Percentiles rank a stretch among this genome's conserved stretches.
Conservation (phyloP, 306 rosid species). For the Arachis stenosperma region DNA sequence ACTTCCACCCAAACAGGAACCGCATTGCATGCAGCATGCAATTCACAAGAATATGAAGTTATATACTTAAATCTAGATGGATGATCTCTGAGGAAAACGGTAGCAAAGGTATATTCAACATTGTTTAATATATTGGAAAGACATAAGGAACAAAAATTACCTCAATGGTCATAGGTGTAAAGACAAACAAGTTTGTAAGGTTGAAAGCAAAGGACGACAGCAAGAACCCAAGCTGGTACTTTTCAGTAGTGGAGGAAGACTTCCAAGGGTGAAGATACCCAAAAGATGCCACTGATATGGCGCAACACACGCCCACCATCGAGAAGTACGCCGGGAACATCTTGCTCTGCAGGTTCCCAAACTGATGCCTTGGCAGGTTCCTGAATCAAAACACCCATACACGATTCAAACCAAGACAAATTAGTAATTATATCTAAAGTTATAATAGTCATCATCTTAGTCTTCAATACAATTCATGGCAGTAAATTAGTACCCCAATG, state of each 20-base stretch:
- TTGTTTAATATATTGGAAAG: neutral
- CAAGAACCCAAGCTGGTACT: constrained; percentile 94
- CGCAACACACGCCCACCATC: constrained; percentile 76
- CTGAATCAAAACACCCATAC: constrained; percentile 41
- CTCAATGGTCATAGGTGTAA: constrained; percentile 97
- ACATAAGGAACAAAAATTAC: constrained; percentile 39
- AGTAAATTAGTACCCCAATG: neutral
- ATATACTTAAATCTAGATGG: no score
- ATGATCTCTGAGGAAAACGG: no score
- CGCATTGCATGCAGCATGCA: neutral
- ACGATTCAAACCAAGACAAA: neutral
- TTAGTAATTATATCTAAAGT: neutral
- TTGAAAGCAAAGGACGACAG: constrained; percentile 82
- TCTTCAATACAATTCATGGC: neutral
- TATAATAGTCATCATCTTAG: neutral
- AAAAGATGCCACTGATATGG: constrained; percentile 75
- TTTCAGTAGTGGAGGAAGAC: constrained; percentile 67
- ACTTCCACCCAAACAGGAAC: constrained; percentile 2
- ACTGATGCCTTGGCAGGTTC: constrained; percentile 97
- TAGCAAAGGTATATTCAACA: no score
- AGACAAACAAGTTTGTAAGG: constrained; percentile 82
- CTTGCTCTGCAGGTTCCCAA: constrained; percentile 97
- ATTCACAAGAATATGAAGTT: neutral
- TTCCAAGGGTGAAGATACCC: constrained; percentile 95
- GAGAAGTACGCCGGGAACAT: constrained; percentile 97